A percentile compares a stretch with the other conserved stretches of the same genome.
These are phyloP conservation scores for Lactuca saligna DNA, from an alignment of 129 eudicot genomes.

Conservation along the genomic window DNA sequence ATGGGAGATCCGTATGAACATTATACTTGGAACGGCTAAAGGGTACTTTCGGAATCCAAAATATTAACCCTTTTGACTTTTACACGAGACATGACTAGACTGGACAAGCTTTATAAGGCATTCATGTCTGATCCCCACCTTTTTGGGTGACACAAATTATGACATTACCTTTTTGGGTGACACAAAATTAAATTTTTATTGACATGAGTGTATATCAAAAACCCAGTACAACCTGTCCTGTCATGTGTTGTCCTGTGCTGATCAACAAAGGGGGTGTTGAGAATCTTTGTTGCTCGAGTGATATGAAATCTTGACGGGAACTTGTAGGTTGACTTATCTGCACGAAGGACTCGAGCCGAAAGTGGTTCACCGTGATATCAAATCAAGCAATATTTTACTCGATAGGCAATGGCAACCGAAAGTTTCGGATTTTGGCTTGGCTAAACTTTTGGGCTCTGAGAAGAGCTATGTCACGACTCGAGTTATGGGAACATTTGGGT, in stretches of 20 bases:
- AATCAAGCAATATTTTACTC: slow-evolving; percentile 84
- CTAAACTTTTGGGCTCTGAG: slow-evolving; percentile 66
- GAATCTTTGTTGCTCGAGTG: neutral
- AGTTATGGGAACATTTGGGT: slow-evolving; percentile 51
- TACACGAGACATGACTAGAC: neutral
- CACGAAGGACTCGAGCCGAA: slow-evolving; percentile 95
- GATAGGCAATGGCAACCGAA: slow-evolving; percentile 78
- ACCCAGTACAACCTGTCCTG: neutral
- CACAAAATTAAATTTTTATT: no score
- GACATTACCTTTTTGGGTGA: neutral
- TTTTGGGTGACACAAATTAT: neutral
- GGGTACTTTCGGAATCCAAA: slow-evolving; percentile 43
- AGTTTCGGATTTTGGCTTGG: slow-evolving; percentile 85
- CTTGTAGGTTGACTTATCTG: slow-evolving; percentile 83
- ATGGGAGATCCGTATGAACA: slow-evolving; percentile 78
- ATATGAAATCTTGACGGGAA: no score
- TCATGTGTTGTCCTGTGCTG: no score
- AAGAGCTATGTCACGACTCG: slow-evolving; percentile 45
- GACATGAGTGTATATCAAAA: neutral
- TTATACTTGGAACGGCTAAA: slow-evolving; percentile 77
- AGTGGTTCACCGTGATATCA: slow-evolving; percentile 88
- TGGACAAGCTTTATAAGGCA: neutral
- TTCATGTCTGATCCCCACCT: neutral
- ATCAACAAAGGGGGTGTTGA: neutral
- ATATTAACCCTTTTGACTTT: neutral